These are phyloP conservation scores for Dittrichia graveolens DNA, from an alignment of 129 eudicot species.

Conservation along the genomic window DNA sequence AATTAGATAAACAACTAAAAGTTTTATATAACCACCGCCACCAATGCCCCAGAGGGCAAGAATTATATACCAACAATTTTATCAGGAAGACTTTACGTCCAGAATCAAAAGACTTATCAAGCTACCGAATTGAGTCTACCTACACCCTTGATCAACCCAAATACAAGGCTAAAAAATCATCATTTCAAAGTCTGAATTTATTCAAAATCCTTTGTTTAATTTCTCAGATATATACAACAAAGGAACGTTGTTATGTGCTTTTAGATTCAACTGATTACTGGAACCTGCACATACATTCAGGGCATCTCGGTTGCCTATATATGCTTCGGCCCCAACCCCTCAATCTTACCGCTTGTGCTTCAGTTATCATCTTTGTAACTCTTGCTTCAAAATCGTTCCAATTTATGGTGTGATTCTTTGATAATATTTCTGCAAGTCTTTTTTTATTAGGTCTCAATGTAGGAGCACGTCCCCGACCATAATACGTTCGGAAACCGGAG, in stretches of 20 bases:
- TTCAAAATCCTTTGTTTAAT: background rate
- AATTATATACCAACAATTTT: too few species aligned
- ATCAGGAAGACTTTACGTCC: too few species aligned
- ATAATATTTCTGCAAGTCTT: slow-evolving; percentile 73
- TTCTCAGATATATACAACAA: slow-evolving; percentile 5
- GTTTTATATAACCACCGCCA: too few species aligned
- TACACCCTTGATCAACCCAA: background rate
- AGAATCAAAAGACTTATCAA: too few species aligned
- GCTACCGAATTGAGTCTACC: too few species aligned
- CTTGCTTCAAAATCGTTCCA: slow-evolving; percentile 64
- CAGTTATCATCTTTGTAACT: slow-evolving; percentile 73
- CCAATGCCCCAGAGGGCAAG: too few species aligned
- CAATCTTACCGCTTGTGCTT: slow-evolving; percentile 57
- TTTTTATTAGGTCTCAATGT: slow-evolving; percentile 74
- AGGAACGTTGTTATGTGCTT: slow-evolving; percentile 21
- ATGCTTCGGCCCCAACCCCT: slow-evolving; percentile 67
- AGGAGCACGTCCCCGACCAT: slow-evolving; percentile 78
- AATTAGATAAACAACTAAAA: too few species aligned
- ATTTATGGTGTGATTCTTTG: slow-evolving; percentile 48
- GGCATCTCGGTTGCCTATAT: slow-evolving; percentile 84
- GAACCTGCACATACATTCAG: slow-evolving; percentile 85
- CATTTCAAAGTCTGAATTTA: background rate
- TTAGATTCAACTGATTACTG: slow-evolving; percentile 28
- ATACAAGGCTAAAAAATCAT: background rate
- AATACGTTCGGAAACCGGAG: slow-evolving; percentile 82